A percentile compares a stretch with the other conserved stretches of the same genome.
These are phyloP conservation scores for Santalum album DNA, from an alignment of 164 flowering plant genomes.

Conservation along the genomic window DNA sequence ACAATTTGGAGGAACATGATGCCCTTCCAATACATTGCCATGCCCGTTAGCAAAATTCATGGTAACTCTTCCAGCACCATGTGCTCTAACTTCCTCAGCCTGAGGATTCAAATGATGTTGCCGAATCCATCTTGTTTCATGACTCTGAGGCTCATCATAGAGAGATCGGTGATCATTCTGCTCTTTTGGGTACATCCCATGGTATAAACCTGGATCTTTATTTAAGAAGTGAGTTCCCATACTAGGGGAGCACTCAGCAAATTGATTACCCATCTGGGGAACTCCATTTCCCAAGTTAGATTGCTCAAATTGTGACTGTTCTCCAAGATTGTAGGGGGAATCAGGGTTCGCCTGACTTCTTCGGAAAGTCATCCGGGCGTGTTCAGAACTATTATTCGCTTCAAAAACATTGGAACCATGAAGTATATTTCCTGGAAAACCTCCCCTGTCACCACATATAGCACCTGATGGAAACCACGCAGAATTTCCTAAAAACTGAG, in stretches of 20 bases:
- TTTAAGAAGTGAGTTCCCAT: constrained; percentile 40
- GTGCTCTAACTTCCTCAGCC: constrained; percentile 50
- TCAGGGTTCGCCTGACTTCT: constrained; percentile 43
- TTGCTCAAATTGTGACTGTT: constrained; percentile 51
- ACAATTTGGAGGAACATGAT: constrained; percentile 29
- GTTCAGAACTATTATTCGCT: constrained; percentile 50
- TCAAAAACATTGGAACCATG: constrained; percentile 40
- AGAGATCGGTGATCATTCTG: constrained; percentile 34
- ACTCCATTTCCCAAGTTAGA: constrained; percentile 40
- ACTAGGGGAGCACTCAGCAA: constrained; percentile 38
- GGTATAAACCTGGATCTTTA: constrained; percentile 44
- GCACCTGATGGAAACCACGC: constrained; percentile 55
- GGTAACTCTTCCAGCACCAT: constrained; percentile 45
- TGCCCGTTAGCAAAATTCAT: constrained; percentile 42
- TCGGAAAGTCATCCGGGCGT: constrained; percentile 43
- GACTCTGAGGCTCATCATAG: constrained; percentile 38
- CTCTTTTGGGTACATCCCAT: constrained; percentile 37
- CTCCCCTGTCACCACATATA: constrained; percentile 34
- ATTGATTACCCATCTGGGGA: constrained; percentile 29
- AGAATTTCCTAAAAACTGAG: constrained; percentile 46
- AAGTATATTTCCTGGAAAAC: constrained; percentile 65
- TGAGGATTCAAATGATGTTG: constrained; percentile 48
- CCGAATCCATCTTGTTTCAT: constrained; percentile 62
- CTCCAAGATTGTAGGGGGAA: constrained; percentile 28
- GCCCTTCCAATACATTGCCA: constrained; percentile 36